Base-by-base conservation (phyloP, 2,329 filamentous ascomycete species). In the Nectriaceae sp. region DNA sequence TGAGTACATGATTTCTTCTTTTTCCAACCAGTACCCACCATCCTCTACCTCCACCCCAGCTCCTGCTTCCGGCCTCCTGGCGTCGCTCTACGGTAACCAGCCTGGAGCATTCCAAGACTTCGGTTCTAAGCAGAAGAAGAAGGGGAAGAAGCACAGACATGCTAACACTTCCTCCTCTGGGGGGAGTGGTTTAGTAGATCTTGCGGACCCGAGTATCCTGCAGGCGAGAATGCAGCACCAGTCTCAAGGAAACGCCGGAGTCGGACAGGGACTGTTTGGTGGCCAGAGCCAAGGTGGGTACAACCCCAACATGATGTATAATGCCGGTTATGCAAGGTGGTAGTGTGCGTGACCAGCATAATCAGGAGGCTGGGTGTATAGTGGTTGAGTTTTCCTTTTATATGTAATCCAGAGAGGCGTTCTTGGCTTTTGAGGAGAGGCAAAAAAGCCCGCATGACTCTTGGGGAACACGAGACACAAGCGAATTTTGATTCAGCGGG, bases 121-220 rank as follows among this genome's bases (percentile, higher is more conserved):
- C 78, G 88, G 88, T 78, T 87, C 89, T 78, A 95, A 96, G 87
- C 91, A 95, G 84, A 96, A 96, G 88, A 97, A 96, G 85, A 96
- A 96, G 90, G 91, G 91, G 81, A 97, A 96, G 86, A 97, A 97
- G 90, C 93, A 97, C 83, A 95, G 92, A 87, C 92, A 97, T 87
- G 93, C 91, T 94, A 96, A 97, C 90, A 97, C 93, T 93, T 96
- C 92, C 89, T 97, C 93, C 86, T 96, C 91, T 85, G 89, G 89
- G 81, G 92, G 91, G 85, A 90, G 90, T 89, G 92, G 90, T 81
- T 85, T 97, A 93, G 92, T 95, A 80, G 92, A 97, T 95, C 90
- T 96, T 92, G 90, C 89, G 82, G 92, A 97, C 90, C 93, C 93
- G 83, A 96, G 90, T 83, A 97, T 97, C 83, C 86, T 97, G 82